Base-by-base conservation (phyloP, 148 eudicot genomes). In the Silene uniflora region DNA sequence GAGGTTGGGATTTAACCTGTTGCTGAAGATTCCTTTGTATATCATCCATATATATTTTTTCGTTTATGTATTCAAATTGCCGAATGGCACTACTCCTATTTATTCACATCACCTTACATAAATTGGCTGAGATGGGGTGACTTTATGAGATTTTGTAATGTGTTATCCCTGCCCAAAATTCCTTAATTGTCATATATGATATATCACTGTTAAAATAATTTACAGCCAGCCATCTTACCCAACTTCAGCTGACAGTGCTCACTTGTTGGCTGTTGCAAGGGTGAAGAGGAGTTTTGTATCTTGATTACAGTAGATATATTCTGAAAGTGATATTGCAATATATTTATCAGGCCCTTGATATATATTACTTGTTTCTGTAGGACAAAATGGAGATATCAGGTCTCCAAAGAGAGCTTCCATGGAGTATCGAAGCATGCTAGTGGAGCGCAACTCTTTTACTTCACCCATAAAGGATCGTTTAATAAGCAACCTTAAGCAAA, bases 401-500 rank as follows among this genome's bases (percentile, higher is more conserved):
- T 92, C 99, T 59, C 99, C 99, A 1, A 92, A 92, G 82, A 86
- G 97, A 88, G 72, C 84, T 75, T 84, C 90, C 82, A 83, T 88
- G 14, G 99, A 96, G 81, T 87, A 87, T 71, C 91, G 98, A 62
- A 96, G 99, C 79, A 88, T 84, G 49, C 86, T 92, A 23, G 98
- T 96, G 32, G 99, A 92, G 81, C 88, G 99, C 67, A 92, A 86
- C 75, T 79, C 97, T 10, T 96, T 96, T 74, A 84, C 91, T 25
- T 96, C 99, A 49, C 99, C 99, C 7, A 96, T 89, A 69, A 96
- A 96, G 80, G 99, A 96, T 80, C 97, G 99, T 13, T 80, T 87
- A 75, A 73, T 84, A 19, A 89, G 83, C 81, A 90, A 89, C 84
- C 89, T 85, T 54, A 92, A 91, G 76, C 83, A 90, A 56, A 96